These are phyloP conservation scores for Fusarium gaditjirri DNA, from an alignment of 2,329 filamentous ascomycete genomes.

Conservation along the genomic window DNA sequence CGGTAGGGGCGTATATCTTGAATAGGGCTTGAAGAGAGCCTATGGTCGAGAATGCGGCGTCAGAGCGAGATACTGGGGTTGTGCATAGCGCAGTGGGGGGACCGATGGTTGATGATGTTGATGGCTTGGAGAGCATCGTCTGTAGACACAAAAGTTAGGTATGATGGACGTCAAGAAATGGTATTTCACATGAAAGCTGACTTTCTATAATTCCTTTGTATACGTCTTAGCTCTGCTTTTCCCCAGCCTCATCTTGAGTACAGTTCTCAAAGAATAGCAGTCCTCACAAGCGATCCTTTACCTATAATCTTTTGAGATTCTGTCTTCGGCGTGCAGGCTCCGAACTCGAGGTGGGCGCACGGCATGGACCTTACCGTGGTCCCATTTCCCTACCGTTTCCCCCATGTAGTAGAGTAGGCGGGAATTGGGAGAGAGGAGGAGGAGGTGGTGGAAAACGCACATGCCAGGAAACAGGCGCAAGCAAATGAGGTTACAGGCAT, in stretches of 20 bases:
- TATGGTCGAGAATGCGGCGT: conserved; percentile 10
- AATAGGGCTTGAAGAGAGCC: conserved; percentile 32
- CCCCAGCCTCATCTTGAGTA: neutral
- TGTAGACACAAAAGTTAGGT: conserved; percentile 1
- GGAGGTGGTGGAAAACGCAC: conserved; percentile 30
- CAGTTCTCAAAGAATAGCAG: neutral
- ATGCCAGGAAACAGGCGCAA: conserved; percentile 43
- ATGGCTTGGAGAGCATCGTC: conserved; percentile 15
- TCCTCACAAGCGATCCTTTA: neutral
- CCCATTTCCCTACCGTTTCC: conserved; percentile 37
- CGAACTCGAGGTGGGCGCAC: conserved; percentile 36
- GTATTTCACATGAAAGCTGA: conserved; percentile 29
- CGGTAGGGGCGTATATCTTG: conserved; percentile 15
- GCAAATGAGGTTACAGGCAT: conserved; percentile 41
- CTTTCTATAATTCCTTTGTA: neutral
- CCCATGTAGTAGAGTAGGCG: neutral
- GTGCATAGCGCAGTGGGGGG: conserved; percentile 29
- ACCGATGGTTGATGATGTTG: conserved; percentile 29
- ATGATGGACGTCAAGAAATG: conserved; percentile 20
- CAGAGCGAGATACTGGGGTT: conserved; percentile 25
- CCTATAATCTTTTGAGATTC: neutral
- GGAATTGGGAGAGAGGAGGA: conserved; percentile 1
- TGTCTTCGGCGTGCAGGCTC: conserved; percentile 35
- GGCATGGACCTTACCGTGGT: conserved; percentile 39
- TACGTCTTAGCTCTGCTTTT: neutral